Evolutionary conservation across 2,329 filamentous ascomycete species (phyloP), one percentile per base, ranked within the genome.

Genomic region (Daldinia sp.): DNA sequence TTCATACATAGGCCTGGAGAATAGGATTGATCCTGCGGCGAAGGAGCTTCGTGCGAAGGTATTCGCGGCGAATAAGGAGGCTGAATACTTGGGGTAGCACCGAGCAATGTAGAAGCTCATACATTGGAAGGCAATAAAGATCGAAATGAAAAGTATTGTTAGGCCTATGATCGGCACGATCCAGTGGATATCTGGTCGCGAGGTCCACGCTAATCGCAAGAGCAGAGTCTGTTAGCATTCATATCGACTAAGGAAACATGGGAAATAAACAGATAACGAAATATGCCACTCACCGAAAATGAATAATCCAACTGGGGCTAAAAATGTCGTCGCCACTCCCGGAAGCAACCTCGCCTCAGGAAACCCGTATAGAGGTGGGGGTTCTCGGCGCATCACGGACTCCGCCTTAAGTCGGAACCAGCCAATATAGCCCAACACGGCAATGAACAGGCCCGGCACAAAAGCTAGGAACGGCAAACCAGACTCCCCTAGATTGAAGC

Each of bases 381-480:
- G 50, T n/a, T 68, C 59, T 30, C 42, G 63, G 28, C 62, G 66
- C 70, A 71, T 71, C 44, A 59, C 63, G 2, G 68, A 58, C 54
- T 71, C 71, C 2, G 74, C 51, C 65, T 69, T 76, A 63, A 73
- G 78, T 63, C 78, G 76, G 60, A 79, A 74, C 72, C 79, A 82
- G 39, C 74, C 64, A 60, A 72, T 74, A 65, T 81, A 83, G 20
- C 77, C 66, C 6, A 71, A 62, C n/a, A 81, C 73, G 0, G 75
- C 79, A 42, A 83, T 71, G 0, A 81, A 60, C 46, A 78, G 78
- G 6, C 79, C 79, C 2, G 83, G 79, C 15, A 81, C 71, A 69
- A 84, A 81, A 64, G 77, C 78, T 15, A 82, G 69, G 75, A 84
- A 85, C 28, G 81, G 78, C 0, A 84, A 71, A 5, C 82, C 82